phyloP scores from a whole-genome alignment of 768 basidiomycete species.

The Termitomyces sp. region DNA sequence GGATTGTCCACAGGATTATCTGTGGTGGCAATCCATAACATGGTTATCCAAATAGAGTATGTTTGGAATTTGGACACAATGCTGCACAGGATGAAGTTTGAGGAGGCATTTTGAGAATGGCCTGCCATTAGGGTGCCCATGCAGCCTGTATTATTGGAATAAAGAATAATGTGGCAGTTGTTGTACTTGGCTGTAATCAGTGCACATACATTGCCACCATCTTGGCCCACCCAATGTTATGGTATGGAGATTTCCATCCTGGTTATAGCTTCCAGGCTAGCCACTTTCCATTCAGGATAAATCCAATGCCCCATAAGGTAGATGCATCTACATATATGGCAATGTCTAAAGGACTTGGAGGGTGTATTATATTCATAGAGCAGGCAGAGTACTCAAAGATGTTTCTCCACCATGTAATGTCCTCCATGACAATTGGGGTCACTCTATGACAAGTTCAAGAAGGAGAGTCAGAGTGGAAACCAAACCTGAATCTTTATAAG shows the following conservation, averaged over 20 bases:
- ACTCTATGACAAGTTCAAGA: not conserved
- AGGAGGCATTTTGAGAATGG: slow-evolving; percentile 23
- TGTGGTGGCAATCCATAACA: too few species aligned
- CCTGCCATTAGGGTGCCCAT: slow-evolving; percentile 23
- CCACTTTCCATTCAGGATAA: slow-evolving; percentile 24
- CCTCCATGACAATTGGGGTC: not conserved
- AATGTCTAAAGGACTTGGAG: slow-evolving; percentile 8
- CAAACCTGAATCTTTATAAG: not conserved
- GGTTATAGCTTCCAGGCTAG: slow-evolving; percentile 25
- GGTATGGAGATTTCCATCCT: not conserved
- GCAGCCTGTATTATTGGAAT: slow-evolving; percentile 35
- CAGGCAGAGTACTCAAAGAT: not conserved
- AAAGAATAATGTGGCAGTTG: slow-evolving; percentile 26
- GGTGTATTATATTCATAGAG: slow-evolving; percentile 12
- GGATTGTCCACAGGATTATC: too few species aligned
- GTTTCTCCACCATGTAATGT: not conserved
- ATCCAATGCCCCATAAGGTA: too few species aligned
- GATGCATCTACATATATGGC: slow-evolving; percentile 30
- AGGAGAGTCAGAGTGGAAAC: not conserved
- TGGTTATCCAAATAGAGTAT: not conserved
- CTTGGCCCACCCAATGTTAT: slow-evolving; percentile 40
- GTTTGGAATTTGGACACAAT: slow-evolving; percentile 21
- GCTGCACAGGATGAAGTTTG: slow-evolving; percentile 24
- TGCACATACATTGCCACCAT: slow-evolving; percentile 33
- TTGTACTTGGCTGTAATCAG: slow-evolving; percentile 19